Conservation (phyloP, 2,329 filamentous ascomycete species). For the Fusarium xyrophilum region DNA sequence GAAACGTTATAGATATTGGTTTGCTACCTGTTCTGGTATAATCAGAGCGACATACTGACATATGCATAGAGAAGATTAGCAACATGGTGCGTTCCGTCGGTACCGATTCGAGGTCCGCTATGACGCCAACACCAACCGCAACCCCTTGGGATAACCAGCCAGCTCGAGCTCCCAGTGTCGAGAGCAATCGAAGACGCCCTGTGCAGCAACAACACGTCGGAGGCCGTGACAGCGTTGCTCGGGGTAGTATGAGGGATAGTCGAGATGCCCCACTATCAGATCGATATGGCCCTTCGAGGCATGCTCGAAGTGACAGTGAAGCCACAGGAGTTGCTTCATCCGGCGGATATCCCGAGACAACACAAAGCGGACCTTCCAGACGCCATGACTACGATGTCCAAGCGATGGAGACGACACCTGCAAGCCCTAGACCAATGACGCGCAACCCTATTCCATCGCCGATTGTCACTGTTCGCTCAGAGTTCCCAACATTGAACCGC, state of each 20-base stretch:
- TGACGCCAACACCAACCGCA: constrained; percentile 65
- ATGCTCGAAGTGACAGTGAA: constrained; percentile 80
- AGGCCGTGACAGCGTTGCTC: constrained; percentile 48
- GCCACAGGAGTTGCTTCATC: constrained; percentile 77
- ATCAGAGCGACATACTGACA: constrained; percentile 37
- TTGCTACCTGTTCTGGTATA: constrained; percentile 31
- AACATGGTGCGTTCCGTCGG: constrained; percentile 84
- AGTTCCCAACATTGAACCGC: constrained; percentile 91
- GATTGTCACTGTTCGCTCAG: constrained; percentile 91
- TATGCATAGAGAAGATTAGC: constrained; percentile 84
- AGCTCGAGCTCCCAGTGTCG: constrained; percentile 60
- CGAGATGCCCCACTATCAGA: constrained; percentile 56
- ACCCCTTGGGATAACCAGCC: constrained; percentile 70
- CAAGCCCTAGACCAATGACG: constrained; percentile 72
- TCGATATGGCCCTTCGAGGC: constrained; percentile 57
- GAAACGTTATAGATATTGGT: constrained; percentile 94
- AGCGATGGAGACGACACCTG: constrained; percentile 87
- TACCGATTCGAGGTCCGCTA: constrained; percentile 65
- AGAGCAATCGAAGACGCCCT: constrained; percentile 49
- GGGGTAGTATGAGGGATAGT: constrained; percentile 56
- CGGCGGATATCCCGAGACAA: constrained; percentile 78
- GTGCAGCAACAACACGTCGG: constrained; percentile 36
- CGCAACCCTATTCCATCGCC: constrained; percentile 91
- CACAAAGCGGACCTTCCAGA: constrained; percentile 71
- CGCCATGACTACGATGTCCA: constrained; percentile 95